Base-by-base conservation (phyloP, 2,329 filamentous ascomycete species). In the Trichoderma sp. region DNA sequence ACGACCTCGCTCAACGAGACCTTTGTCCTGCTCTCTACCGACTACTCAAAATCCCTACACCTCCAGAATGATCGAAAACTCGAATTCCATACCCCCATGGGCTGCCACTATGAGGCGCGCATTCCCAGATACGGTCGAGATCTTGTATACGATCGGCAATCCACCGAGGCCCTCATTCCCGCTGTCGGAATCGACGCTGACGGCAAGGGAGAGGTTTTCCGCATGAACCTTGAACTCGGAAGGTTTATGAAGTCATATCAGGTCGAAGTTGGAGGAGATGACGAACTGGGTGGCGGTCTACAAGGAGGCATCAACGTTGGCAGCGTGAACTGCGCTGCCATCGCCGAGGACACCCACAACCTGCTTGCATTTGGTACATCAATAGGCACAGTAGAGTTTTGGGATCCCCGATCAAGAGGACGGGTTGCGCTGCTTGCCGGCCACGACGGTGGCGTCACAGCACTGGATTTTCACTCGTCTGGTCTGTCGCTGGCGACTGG, bases 181-280 rank as follows among this genome's bases (percentile, higher is more conserved):
- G 87, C 95, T 0, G 95, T 97, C 0, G 96, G 96, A 7, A 88
- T 97, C 21, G 96, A 97, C 78, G 85, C 87, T 2, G 93, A 97
- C 73, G 94, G 94, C 7, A 90, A 91, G 81, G 96, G 95, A 72
- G 96, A 99, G 78, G 95, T 98, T 0, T 99, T 96, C 79, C 88
- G 96, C 9, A 84, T 99, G 76, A 98, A 98, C 77, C 85, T 99
- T 26, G 96, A 99, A 79, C 84, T 94, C 36, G 96, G 96, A 62
- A 89, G 95, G 67, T 99, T 97, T 80, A 96, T 99, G 92, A 94
- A 93, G 76, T 93, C 93, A 32, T 98, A 96, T 77, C 93, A 97
- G 78, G 85, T 98, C 8, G 94, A 97, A 76, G 93, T 98, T 8
- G 95, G 95, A 28, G 90, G 91, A 18, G 94, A 98, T 76, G 93